These are phyloP conservation scores for Priceomyces castillae DNA, from an alignment of 805 yeast genomes.

Conservation along the genomic window DNA sequence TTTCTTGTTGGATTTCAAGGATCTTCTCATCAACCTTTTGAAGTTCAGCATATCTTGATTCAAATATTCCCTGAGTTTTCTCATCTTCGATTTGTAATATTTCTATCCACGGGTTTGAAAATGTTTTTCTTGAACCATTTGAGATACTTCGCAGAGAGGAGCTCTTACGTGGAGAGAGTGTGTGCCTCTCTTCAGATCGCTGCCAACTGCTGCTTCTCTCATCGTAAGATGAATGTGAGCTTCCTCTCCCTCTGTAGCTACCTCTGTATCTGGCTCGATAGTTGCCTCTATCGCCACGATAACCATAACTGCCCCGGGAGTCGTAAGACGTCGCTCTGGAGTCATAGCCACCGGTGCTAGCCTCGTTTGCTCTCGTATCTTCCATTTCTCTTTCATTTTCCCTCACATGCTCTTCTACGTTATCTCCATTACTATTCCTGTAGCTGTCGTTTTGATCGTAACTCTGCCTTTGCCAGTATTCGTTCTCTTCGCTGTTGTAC, in stretches of 20 bases:
- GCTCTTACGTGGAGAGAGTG: not conserved
- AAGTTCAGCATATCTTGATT: slow-evolving; percentile 25
- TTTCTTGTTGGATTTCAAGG: slow-evolving; percentile 22
- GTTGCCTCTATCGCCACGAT: slow-evolving; percentile 6
- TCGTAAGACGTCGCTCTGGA: not conserved
- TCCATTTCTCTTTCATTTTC: not conserved
- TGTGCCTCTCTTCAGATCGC: not conserved
- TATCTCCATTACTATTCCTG: not conserved
- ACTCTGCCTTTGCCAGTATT: not conserved
- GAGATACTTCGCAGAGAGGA: not conserved
- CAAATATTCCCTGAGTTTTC: slow-evolving; percentile 21
- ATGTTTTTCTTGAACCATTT: slow-evolving; percentile 5
- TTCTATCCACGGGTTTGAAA: slow-evolving; percentile 33
- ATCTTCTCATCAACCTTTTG: slow-evolving; percentile 23
- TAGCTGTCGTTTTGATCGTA: not conserved
- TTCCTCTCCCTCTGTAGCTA: slow-evolving; percentile 7
- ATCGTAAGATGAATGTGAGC: not conserved
- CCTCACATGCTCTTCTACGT: not conserved
- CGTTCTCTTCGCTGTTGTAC: not conserved
- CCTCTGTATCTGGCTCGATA: slow-evolving; percentile 8
- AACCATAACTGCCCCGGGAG: slow-evolving; percentile 4
- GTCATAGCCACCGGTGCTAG: not conserved
- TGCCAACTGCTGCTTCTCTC: not conserved
- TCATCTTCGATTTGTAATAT: slow-evolving; percentile 27
- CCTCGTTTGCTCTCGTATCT: not conserved